Conservation (phyloP, 2,329 filamentous ascomycete species). For the Mycocentrospora acerina region DNA sequence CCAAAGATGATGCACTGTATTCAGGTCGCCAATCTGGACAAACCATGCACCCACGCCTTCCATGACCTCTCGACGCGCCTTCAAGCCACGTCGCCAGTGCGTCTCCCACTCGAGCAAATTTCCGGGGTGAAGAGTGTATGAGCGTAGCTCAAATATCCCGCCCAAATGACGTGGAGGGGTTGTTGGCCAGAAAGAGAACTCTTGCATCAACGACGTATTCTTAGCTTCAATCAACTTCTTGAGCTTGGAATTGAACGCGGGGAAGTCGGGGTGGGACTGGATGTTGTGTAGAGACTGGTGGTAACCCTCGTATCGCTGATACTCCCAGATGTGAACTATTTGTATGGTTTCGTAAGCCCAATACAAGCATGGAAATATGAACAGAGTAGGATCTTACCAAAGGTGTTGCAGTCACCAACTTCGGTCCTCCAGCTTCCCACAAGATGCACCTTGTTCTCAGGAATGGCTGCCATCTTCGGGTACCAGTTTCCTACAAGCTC, state of each 20-base stretch:
- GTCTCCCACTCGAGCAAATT: constrained; percentile 98
- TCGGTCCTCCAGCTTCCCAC: constrained; percentile 98
- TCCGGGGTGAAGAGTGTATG: constrained; percentile 93
- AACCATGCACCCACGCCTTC: constrained; percentile 99
- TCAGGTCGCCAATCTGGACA: constrained; percentile 94
- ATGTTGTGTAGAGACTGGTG: constrained; percentile 89
- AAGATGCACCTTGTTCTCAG: constrained; percentile 91
- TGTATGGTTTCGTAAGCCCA: constrained; percentile 10
- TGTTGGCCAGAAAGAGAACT: constrained; percentile 99
- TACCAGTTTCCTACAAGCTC: constrained; percentile 90
- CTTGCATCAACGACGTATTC: constrained; percentile 92
- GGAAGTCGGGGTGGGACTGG: constrained; percentile 77
- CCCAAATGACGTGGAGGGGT: constrained; percentile 86
- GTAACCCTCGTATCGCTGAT: constrained; percentile 95
- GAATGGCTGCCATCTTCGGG: constrained; percentile 78
- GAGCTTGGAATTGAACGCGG: constrained; percentile 80
- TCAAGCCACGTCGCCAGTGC: constrained; percentile 91
- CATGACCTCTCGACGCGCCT: constrained; percentile 93
- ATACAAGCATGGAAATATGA: background rate
- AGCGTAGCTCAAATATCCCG: constrained; percentile 92
- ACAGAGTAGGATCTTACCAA: constrained; percentile 61
- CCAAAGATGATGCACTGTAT: constrained; percentile 98
- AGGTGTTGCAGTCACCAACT: constrained; percentile 95
- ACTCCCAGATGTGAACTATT: constrained; percentile 98
- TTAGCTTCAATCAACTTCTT: constrained; percentile 83